A percentile compares a stretch with the other conserved stretches of the same genome.
Evolutionary conservation across 371 early-diverging fungal genomes (phyloP).

Genomic region (Mortierella sp.): DNA sequence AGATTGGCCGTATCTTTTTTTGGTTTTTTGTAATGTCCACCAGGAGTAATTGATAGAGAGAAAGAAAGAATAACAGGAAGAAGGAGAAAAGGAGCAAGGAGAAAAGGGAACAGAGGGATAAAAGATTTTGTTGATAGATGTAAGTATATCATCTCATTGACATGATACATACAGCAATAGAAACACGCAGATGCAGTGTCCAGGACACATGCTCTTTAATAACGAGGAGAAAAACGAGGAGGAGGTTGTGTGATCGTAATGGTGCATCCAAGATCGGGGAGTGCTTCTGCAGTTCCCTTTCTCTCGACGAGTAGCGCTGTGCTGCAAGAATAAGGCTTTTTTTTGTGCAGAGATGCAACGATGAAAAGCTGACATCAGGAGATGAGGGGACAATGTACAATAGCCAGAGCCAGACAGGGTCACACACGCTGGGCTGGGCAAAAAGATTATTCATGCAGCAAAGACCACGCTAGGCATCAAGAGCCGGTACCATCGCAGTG

Average conservation of each 20-base stretch:
- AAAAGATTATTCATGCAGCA: too few species aligned
- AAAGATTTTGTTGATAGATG: slow-evolving; percentile 7
- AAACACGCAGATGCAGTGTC: neutral
- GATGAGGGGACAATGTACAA: too few species aligned
- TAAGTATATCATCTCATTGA: slow-evolving; percentile 23
- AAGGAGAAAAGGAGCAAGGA: neutral
- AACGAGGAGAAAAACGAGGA: neutral
- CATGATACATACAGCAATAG: neutral
- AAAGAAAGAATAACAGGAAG: neutral
- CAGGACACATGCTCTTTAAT: neutral
- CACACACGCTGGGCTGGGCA: too few species aligned
- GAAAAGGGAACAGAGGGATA: neutral
- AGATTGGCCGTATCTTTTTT: slow-evolving; percentile 24
- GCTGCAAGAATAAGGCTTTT: too few species aligned
- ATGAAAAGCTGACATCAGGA: too few species aligned
- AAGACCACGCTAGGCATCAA: too few species aligned
- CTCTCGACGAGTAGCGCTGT: neutral
- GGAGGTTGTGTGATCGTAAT: neutral
- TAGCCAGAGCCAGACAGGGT: too few species aligned
- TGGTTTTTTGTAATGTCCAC: neutral
- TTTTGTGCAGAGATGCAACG: too few species aligned
- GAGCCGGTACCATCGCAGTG: too few species aligned
- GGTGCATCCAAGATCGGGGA: neutral
- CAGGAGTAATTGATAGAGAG: neutral
- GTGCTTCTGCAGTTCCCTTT: neutral